A percentile compares a stretch with the other conserved stretches of the same genome.
These are phyloP conservation scores for Didymella exigua DNA, from an alignment of 2,329 filamentous ascomycete species.

Conservation along the genomic window DNA sequence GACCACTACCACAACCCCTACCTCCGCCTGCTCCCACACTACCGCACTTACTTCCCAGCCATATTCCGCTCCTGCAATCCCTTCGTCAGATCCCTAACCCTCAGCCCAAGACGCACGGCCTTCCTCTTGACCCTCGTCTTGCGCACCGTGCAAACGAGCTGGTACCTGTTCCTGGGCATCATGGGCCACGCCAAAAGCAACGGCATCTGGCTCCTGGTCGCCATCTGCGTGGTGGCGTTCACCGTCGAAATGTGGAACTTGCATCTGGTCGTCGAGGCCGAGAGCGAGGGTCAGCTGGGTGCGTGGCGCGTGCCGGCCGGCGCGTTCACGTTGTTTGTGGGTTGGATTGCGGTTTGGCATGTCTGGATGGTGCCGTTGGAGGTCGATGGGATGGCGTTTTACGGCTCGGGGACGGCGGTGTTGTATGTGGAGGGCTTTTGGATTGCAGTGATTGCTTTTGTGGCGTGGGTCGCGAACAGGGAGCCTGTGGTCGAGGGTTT, in stretches of 20 bases:
- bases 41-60: neutral
- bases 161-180: neutral
- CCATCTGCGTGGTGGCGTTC: neutral
- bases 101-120: neutral
- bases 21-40: neutral
- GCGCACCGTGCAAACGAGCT: neutral
- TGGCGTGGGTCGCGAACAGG: neutral
- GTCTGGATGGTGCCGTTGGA: neutral
- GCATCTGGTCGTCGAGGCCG: neutral
- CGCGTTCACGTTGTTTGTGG: neutral
- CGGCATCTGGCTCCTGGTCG: neutral
- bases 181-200: neutral
- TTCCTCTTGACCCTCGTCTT: neutral
- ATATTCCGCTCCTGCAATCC: neutral
- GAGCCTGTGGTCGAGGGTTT: neutral
- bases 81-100: neutral
- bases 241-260: neutral
- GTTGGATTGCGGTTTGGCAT: neutral
- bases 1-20: neutral
- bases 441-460: neutral
- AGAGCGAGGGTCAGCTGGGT: neutral
- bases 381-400: neutral
- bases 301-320: neutral
- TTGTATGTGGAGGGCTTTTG: neutral
- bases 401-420: neutral